Conservation (phyloP, 495 filamentous ascomycete genomes). For the Lichenothelia convexa region DNA sequence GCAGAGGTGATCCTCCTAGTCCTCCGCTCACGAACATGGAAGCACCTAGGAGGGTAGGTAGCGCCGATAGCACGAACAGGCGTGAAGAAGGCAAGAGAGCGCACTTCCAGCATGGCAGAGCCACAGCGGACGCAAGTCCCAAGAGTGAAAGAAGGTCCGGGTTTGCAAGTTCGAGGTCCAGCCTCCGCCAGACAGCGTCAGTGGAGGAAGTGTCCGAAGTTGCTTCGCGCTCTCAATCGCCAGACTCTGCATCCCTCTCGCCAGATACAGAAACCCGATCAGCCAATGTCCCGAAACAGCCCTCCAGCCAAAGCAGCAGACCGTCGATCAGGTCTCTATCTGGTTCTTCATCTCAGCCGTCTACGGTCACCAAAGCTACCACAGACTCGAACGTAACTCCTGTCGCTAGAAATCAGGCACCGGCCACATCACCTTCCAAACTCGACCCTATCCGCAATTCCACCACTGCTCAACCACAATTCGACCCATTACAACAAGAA, state of each 20-base stretch:
- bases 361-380: constrained; percentile 25
- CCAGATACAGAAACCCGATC: background rate
- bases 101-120: constrained; percentile 23
- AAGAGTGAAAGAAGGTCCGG: constrained; percentile 16
- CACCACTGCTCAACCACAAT: no score
- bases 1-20: constrained; percentile 34
- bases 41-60: constrained; percentile 29
- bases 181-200: constrained; percentile 11
- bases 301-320: constrained; percentile 20
- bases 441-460: constrained; percentile 9
- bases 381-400: constrained; percentile 49
- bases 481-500: no score
- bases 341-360: constrained; percentile 11
- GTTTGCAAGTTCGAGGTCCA: constrained; percentile 15
- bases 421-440: no score
- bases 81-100: constrained; percentile 20
- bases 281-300: constrained; percentile 1
- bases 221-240: no score
- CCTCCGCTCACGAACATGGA: constrained; percentile 41
- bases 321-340: constrained; percentile 7
- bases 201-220: constrained; percentile 5
- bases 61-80: constrained; percentile 21
- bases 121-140: constrained; percentile 17
- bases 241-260: no score
- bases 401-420: constrained; percentile 44